Percentiles rank a stretch among this genome's conserved stretches.
These are phyloP conservation scores for Prorocentrum cordatum DNA, from an alignment of 169 alveolate species.

Conservation along the genomic window DNA sequence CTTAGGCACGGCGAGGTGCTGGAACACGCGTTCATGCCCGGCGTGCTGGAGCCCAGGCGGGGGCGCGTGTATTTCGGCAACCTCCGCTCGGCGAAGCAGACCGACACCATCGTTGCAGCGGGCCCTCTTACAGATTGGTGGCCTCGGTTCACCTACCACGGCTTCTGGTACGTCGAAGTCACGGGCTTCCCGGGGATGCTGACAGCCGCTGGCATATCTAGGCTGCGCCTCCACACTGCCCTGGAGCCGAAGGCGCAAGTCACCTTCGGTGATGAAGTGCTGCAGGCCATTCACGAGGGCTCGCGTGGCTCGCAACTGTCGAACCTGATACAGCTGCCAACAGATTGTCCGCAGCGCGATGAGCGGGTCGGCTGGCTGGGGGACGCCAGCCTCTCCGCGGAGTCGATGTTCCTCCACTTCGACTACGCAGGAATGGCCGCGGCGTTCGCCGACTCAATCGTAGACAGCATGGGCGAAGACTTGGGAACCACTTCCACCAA, in stretches of 20 bases:
- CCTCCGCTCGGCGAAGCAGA: background rate
- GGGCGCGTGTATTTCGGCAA: conserved; percentile 5
- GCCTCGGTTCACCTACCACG: conserved; percentile 5
- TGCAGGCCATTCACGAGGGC: conserved; percentile 2
- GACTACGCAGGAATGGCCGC: background rate
- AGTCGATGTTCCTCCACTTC: background rate
- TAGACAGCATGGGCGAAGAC: too few species aligned
- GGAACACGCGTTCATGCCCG: background rate
- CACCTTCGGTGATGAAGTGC: background rate
- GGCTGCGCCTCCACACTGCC: background rate
- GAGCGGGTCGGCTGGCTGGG: conserved; percentile 24
- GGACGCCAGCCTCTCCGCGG: background rate
- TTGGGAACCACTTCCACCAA: too few species aligned
- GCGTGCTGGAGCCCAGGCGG: background rate
- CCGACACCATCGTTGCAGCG: background rate
- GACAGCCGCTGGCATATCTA: background rate
- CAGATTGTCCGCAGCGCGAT: conserved; percentile 24
- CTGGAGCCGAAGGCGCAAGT: background rate
- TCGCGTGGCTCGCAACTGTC: background rate
- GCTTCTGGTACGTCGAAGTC: conserved; percentile 11
- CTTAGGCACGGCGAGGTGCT: conserved; percentile 2
- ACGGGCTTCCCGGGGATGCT: background rate
- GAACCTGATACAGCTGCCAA: conserved; percentile 10
- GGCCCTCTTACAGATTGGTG: background rate
- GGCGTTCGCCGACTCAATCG: too few species aligned